phyloP scores from a whole-genome alignment of 768 basidiomycete species.

The Gymnopilus dilepis region DNA sequence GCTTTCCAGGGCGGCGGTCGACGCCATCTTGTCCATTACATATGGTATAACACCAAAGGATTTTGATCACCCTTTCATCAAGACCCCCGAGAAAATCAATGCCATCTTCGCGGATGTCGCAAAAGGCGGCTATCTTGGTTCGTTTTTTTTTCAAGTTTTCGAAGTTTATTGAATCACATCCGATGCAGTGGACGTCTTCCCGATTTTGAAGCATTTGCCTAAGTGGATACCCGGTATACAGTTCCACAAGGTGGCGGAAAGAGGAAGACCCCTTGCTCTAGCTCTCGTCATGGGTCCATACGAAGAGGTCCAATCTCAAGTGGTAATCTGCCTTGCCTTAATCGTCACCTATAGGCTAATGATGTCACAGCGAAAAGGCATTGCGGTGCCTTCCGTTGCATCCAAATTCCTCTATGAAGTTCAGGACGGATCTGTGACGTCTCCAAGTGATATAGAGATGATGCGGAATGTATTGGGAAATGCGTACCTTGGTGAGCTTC shows the following conservation, averaged over 20 bases:
- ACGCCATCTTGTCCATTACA: slow-evolving; percentile 2
- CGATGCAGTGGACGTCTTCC: slow-evolving; percentile 7
- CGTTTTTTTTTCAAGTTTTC: no score
- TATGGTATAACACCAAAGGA: slow-evolving; percentile 9
- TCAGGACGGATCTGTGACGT: slow-evolving; percentile 2
- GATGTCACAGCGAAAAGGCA: slow-evolving; percentile 5
- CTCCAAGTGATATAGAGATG: slow-evolving; percentile 4
- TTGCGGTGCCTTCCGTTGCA: slow-evolving; percentile 11
- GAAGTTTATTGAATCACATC: not conserved
- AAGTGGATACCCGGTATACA: slow-evolving; percentile 20
- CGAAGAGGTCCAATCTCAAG: slow-evolving; percentile 14
- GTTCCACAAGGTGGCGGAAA: slow-evolving; percentile 18
- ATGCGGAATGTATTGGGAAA: slow-evolving; percentile 12
- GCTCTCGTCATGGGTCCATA: slow-evolving; percentile 14
- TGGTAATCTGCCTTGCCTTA: slow-evolving; percentile 10
- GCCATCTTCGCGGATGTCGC: slow-evolving; percentile 10
- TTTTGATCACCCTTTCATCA: slow-evolving; percentile 11
- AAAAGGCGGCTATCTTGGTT: slow-evolving; percentile 3
- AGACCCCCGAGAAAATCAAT: slow-evolving; percentile 2
- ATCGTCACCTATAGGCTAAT: not conserved
- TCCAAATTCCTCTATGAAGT: slow-evolving; percentile 9
- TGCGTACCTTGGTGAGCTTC: slow-evolving; percentile 5
- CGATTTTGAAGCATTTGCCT: slow-evolving; percentile 19
- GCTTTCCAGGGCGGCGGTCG: not conserved
- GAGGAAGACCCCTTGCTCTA: slow-evolving; percentile 6